These are phyloP conservation scores for Toxicodendron radicans DNA, from an alignment of 345 rosid species.

Conservation along the genomic window DNA sequence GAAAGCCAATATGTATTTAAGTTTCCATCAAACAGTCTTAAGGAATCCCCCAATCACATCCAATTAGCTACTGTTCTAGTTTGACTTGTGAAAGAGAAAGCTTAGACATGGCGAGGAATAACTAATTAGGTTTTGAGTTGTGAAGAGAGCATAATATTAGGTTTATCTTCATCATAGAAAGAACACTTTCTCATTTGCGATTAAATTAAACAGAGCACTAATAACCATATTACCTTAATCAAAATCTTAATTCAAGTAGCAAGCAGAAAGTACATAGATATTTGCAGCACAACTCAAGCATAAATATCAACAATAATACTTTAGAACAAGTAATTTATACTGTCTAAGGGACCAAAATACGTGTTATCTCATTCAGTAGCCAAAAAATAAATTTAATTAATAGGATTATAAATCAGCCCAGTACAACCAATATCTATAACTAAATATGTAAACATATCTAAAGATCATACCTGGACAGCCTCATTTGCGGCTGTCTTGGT, in stretches of 20 bases:
- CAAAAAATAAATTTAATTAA: background rate
- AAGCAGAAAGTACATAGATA: background rate
- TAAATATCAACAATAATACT: too few relatives aligned
- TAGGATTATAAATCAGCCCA: background rate
- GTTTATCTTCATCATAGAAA: background rate
- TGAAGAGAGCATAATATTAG: background rate
- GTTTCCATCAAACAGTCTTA: background rate
- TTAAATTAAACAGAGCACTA: too few relatives aligned
- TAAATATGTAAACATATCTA: background rate
- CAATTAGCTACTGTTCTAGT: background rate
- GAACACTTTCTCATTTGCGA: background rate
- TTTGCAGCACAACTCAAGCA: background rate
- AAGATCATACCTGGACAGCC: conserved; percentile 70
- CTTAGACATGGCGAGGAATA: background rate
- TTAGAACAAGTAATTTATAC: too few relatives aligned
- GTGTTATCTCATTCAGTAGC: background rate
- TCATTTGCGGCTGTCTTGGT: conserved; percentile 85
- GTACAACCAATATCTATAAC: background rate
- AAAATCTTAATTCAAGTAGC: background rate
- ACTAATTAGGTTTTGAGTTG: background rate
- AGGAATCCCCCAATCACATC: background rate
- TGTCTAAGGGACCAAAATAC: background rate
- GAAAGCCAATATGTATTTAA: background rate
- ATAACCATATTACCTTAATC: background rate
- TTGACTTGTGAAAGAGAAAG: background rate